Conservation (phyloP, 2,329 filamentous ascomycete species). For the Davidsoniella australis region DNA sequence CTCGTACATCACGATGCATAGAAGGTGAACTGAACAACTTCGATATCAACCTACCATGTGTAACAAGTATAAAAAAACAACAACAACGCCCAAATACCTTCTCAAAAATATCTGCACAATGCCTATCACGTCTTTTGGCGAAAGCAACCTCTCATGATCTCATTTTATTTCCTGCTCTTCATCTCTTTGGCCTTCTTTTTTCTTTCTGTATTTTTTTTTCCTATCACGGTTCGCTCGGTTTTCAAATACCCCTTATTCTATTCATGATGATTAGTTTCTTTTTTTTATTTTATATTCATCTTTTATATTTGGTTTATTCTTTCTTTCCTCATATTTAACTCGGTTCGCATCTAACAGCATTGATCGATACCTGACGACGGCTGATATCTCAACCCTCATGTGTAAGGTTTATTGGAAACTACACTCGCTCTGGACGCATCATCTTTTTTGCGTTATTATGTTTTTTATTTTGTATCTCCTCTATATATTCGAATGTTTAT, state of each 20-base stretch:
- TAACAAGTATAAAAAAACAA: too few species aligned
- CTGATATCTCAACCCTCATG: too few species aligned
- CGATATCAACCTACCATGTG: too few species aligned
- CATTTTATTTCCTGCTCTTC: neutral
- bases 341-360: too few species aligned
- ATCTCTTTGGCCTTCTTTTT: neutral
- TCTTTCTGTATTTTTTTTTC: neutral
- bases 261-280: conserved; percentile 1
- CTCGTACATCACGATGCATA: neutral
- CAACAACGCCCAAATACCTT: too few species aligned
- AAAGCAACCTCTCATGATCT: neutral
- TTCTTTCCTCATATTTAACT: conserved; percentile 6
- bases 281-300: conserved; percentile 1
- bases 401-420: too few species aligned
- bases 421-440: too few species aligned
- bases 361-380: neutral
- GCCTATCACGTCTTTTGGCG: too few species aligned
- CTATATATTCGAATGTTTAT: neutral
- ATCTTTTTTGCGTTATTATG: too few species aligned
- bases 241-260: neutral
- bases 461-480: neutral
- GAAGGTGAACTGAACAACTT: too few species aligned
- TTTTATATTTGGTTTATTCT: conserved; percentile 5
- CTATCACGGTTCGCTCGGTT: conserved; percentile 18
- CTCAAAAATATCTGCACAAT: too few species aligned